Base-by-base conservation (phyloP, 1,139 yeast genomes). In the Wickerhamomyces sp. region DNA sequence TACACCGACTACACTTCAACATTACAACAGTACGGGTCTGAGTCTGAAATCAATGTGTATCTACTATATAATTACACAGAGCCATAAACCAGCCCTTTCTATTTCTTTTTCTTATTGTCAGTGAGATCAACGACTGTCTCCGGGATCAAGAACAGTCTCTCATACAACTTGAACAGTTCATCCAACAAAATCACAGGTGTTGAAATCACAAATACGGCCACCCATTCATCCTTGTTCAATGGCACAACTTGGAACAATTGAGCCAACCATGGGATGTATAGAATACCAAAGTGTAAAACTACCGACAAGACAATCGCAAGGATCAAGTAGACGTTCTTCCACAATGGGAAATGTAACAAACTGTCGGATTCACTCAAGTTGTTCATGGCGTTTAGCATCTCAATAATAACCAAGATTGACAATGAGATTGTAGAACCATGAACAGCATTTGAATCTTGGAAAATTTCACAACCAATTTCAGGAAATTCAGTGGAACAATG, bases 341-440 rank as follows among this genome's bases (percentile, higher is more conserved):
- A 62, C 5, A 61, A 35, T 23, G 67, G 68, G 45, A 63, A 57
- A 3, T 57, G 50, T 33, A 62, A 35, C 25, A 63, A 42, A 33
- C 64, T 58, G 38, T 64, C 68, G 4, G 66, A 55, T 36, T 62
- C 63, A 23, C 62, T 56, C 18, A 63, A 40, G 31, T 62, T 61
- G 42, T 62, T 63, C 53, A 62, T 51, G 7, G 68, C 67, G 39
- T 63, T 63, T 36, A 63, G 44, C 68, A 63, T 62, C 43, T 63
- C 68, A 38, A 63, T 61, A 18, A 63, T 51, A 22, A 64, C 68
- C 26, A 63, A 44, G 30, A 62, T 58, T 4, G 67, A 58, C 27
- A 63, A 44, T 9, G 68, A 62, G 37, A 63, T 62, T 2, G 68
- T 62, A 2, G 68, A 61, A 2, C 62, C 68, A 30, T 47, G 55